Conservation (phyloP, 129 eudicot genomes). For the Smallanthus sonchifolius region DNA sequence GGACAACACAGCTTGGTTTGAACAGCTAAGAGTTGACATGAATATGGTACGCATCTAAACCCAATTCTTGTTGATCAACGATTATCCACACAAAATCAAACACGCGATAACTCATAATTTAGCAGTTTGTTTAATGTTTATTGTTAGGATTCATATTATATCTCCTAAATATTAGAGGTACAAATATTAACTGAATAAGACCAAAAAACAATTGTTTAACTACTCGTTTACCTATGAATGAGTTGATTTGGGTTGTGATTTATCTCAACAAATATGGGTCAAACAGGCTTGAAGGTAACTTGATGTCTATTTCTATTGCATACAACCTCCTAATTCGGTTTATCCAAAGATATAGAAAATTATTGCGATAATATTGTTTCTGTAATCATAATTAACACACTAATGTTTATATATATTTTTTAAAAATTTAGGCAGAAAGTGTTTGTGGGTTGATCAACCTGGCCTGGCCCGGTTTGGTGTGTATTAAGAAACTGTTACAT, state of each 20-base stretch:
- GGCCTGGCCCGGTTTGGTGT: not conserved
- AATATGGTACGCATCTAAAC: constrained; percentile 55
- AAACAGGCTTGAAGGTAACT: not conserved
- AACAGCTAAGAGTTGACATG: constrained; percentile 97
- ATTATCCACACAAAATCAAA: not conserved
- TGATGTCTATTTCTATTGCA: not conserved
- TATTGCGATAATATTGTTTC: not conserved
- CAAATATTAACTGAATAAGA: not conserved
- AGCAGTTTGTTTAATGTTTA: not conserved
- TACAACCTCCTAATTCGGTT: not conserved
- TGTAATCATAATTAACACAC: not conserved
- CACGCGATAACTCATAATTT: not conserved
- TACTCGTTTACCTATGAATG: not conserved
- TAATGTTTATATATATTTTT: not conserved
- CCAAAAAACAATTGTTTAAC: not conserved
- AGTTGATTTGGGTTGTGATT: not conserved
- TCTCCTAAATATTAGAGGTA: not conserved
- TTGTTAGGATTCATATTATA: not conserved
- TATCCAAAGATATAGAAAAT: not conserved
- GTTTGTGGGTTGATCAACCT: not conserved
- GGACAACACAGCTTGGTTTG: constrained; percentile 96
- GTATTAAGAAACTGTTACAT: not conserved
- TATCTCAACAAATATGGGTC: not conserved
- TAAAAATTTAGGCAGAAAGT: not conserved
- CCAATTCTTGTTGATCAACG: constrained; percentile 6